Evolutionary conservation across 495 filamentous ascomycete species (phyloP), one percentile per base, ranked within the genome.

Genomic region (Podospora sp.): DNA sequence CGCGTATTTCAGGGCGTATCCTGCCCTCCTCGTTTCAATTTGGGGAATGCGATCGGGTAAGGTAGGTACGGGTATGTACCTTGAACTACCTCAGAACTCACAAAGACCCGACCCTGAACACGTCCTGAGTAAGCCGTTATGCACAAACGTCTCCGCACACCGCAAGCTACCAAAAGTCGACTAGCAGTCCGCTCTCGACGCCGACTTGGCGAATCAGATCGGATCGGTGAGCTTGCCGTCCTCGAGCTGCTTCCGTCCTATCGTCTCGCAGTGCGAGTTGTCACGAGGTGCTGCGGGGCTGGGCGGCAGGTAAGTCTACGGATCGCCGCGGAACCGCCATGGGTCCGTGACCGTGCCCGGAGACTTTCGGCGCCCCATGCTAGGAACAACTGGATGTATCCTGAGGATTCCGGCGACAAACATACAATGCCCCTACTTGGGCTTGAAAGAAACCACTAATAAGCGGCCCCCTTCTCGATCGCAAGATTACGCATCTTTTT

Each of bases 61-160:
- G 59, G 27, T 22, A n/a, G n/a, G n/a, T n/a, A n/a, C 27, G n/a
- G 9, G 59, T n/a, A 21, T 36, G 27, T 61, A 62, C 60, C 25
- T 62, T n/a, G 60, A 20, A 35, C 35, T 26, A 61, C 60, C 8
- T 35, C 35, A 21, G 25, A 36, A 20, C 20, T 65, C 63, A 21
- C 33, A 56, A 65, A 22, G 25, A 9, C 22, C 26, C 56, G 25
- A 58, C 36, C 63, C 63, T 53, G 35, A 65, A 33, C 63, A n/a
- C 63, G 63, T 14, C 63, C 63, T 65, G 63, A 65, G 63, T 65
- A 58, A 65, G 63, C 63, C 63, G 29, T 61, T 46, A 62, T 62
- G 60, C 60, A 36, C n/a, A 9, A 35, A 57, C 6, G 53, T 57
- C 53, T 57, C 53, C 53, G 53, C 26, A 27, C 22, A 26, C 40